Evolutionary conservation across 129 eudicot genomes (phyloP), one percentile per base, ranked within the genome.

Genomic region (Deinandra increscens): DNA sequence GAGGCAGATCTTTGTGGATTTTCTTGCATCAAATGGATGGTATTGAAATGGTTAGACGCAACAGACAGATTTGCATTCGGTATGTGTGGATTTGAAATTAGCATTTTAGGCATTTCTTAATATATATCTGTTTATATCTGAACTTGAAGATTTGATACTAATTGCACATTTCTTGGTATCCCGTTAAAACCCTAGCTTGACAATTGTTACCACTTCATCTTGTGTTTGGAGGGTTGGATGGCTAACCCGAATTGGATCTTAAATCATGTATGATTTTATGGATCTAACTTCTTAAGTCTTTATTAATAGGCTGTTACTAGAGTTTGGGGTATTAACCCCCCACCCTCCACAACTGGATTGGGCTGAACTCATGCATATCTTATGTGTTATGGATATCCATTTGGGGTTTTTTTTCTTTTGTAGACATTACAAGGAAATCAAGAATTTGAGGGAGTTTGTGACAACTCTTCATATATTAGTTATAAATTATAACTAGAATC

Each of bases 21-120:
- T 59, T 43, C 60, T 26, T 41, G 33, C 61, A 18, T 45, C 61
- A 18, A 4, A 60, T 13, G 69, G 49, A 6, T 33, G 36, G 4
- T 20, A 2, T 46, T 41, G 29, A 6, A 19, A 18, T 19, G 60
- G 12, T 19, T 53, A 9, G 13, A 20, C 33, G 31, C 31, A 3
- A 41, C 23, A 48, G 19, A 23, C 36, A 1, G 31, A 26, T 12
- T 11, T 39, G 1, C 13, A 48, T 73, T 62, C 29, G 70, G 77
- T 73, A 73, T 60, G 77, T 60, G 22, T 72, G 26, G 51, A 69
- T 69, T 55, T 69, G 50, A 55, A 48, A 13, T 70, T 70, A 55
- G 53, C 42, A 14, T 14, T 39, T 70, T 55, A 39, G 39, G 66
- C 75, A 70, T 70, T 26, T 41, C 23, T 38, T 54, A 48, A 70